phyloP scores from a whole-genome alignment of 345 rosid species.

The Citrus mangshanensis region DNA sequence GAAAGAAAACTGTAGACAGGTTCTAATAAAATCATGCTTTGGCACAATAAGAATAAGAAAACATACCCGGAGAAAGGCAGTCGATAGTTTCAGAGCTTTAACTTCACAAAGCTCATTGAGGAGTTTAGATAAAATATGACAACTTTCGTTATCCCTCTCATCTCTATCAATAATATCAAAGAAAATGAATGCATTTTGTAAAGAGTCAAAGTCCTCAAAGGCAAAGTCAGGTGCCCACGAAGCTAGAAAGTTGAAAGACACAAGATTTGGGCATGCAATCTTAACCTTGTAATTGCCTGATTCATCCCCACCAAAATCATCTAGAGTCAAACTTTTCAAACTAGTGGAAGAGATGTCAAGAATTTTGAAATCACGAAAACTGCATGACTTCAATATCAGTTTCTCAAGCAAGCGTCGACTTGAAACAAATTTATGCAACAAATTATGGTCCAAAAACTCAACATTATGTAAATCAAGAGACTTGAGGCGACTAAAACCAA shows the following conservation, averaged over 20 bases:
- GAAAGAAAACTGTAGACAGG: too few relatives aligned
- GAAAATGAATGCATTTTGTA: neutral
- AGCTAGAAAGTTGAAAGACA: neutral
- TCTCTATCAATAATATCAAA: too few relatives aligned
- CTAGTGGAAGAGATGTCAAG: neutral
- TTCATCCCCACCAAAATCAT: neutral
- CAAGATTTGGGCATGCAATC: slow-evolving; percentile 3
- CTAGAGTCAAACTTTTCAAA: neutral
- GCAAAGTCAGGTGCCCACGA: neutral
- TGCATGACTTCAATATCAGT: neutral
- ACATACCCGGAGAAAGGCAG: neutral
- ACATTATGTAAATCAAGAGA: neutral
- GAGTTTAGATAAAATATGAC: neutral
- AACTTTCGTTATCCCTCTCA: neutral
- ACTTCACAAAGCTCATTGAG: neutral
- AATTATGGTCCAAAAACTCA: neutral
- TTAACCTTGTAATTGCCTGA: neutral
- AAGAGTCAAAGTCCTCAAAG: neutral
- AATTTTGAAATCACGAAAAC: neutral
- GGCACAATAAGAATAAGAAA: too few relatives aligned
- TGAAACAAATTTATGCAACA: neutral
- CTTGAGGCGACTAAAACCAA: neutral
- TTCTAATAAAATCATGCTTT: neutral
- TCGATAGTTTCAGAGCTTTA: neutral
- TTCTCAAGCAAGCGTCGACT: neutral